Percentiles rank a stretch among this genome's conserved stretches.
These are phyloP conservation scores for Pythium folliculosum DNA, from an alignment of 352 stramenopile genomes.

Conservation along the genomic window DNA sequence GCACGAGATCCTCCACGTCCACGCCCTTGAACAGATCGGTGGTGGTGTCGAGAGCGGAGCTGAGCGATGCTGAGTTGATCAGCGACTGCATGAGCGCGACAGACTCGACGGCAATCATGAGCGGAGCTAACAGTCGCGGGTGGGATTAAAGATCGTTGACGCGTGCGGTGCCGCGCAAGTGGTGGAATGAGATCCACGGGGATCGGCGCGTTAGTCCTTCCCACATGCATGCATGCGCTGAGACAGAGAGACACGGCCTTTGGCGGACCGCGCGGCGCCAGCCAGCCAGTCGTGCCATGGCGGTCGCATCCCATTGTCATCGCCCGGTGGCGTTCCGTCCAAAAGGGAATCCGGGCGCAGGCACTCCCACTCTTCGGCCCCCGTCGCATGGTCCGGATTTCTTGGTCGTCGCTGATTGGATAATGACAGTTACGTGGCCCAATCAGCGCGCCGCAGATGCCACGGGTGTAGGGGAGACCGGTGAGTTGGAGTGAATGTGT, in stretches of 20 bases:
- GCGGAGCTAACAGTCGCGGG: neutral
- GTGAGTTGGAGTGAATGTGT: neutral
- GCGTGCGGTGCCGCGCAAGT: constrained; percentile 2
- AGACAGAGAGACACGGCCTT: constrained; percentile 26
- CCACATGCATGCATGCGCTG: constrained; percentile 10
- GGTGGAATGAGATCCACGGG: constrained; percentile 21
- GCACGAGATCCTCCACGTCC: neutral
- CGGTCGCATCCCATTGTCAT: neutral
- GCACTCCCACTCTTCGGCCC: neutral
- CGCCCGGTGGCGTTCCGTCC: constrained; percentile 3
- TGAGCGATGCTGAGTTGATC: constrained; percentile 19
- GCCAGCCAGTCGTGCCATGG: constrained; percentile 18
- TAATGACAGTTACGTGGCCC: neutral
- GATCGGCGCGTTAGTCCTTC: constrained; percentile 5
- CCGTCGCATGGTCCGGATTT: constrained; percentile 26
- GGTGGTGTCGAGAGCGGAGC: constrained; percentile 9
- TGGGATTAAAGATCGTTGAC: neutral
- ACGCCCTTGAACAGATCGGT: constrained; percentile 15
- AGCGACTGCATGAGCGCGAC: constrained; percentile 24
- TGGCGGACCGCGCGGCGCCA: neutral
- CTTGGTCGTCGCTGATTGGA: constrained; percentile 8
- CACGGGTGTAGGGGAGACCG: constrained; percentile 1
- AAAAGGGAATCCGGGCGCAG: neutral
- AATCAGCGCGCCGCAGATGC: constrained; percentile 4
- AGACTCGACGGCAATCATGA: constrained; percentile 24